phyloP scores from a whole-genome alignment of 140 eudicot species.

The Cichorium intybus region DNA sequence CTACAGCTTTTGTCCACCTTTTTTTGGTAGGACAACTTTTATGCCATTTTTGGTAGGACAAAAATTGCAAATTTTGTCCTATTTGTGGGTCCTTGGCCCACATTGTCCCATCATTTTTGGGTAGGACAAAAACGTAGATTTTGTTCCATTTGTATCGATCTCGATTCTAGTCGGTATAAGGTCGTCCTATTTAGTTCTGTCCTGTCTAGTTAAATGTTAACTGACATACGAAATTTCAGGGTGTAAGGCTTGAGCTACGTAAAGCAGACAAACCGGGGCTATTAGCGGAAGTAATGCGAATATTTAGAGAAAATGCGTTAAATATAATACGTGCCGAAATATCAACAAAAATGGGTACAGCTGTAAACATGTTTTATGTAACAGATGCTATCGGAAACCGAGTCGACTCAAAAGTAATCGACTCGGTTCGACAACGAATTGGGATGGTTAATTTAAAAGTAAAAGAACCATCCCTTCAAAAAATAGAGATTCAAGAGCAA shows the following conservation, averaged over 20 bases:
- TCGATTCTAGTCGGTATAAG: too few relatives aligned
- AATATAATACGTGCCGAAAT: slow-evolving; percentile 78
- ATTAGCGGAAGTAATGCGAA: slow-evolving; percentile 65
- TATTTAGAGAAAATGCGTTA: slow-evolving; percentile 73
- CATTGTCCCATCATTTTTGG: too few relatives aligned
- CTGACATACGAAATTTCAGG: slow-evolving; percentile 35
- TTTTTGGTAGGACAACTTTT: too few relatives aligned
- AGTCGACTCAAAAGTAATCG: slow-evolving; percentile 50
- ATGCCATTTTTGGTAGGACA: too few relatives aligned
- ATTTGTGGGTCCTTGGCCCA: too few relatives aligned
- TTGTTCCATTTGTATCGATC: too few relatives aligned
- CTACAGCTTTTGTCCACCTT: neutral
- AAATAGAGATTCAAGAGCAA: slow-evolving; percentile 36
- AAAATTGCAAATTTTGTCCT: too few relatives aligned
- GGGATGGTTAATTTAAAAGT: slow-evolving; percentile 52
- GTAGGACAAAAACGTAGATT: too few relatives aligned
- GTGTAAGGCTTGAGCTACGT: slow-evolving; percentile 59
- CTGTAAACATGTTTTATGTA: slow-evolving; percentile 55
- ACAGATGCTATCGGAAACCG: slow-evolving; percentile 63
- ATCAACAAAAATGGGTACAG: slow-evolving; percentile 47
- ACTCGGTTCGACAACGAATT: slow-evolving; percentile 48
- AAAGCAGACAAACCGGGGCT: slow-evolving; percentile 48
- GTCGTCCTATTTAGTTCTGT: too few relatives aligned
- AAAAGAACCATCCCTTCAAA: slow-evolving; percentile 51
- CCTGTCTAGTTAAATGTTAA: too few relatives aligned